Base-by-base conservation (phyloP, 345 rosid genomes). In the Passiflora organensis region DNA sequence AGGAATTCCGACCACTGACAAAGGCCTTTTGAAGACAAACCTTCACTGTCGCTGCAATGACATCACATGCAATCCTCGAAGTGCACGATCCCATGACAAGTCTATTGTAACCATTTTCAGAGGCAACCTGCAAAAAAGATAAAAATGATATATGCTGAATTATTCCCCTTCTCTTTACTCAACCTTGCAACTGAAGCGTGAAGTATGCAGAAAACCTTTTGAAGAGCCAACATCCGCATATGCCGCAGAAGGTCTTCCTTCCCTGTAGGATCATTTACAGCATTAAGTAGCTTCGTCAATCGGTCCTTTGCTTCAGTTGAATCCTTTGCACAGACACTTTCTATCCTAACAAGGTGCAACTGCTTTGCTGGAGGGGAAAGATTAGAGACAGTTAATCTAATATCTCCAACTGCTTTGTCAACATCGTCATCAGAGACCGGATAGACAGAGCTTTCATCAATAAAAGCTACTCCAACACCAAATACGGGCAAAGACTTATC, bases 51-150 rank as follows among this genome's bases (percentile, higher is more conserved):
- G 93, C 90, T 11, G 96, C 48, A 71, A 93, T 71, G 48, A 89
- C 94, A 74, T 86, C 86, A 61, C 82, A 80, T 66, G 99, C 96
- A 57, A 91, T 75, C 69, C 84, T 88, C 20, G 99, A 89, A 16
- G 83, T 84, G 76, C 89, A 88, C 0, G 82, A 61, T 65, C 96
- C 99, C 0, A 89, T 59, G 39, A 86, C 56, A 51, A 93, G 59
- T 72, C 86, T 86, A 62, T 68, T 86, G 81, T 78, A 93, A 15
- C 95, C 94, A 62, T 77, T 68, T 68, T 81, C 84, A 52, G 78
- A 67, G 15, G 96, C 96, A 70, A 77, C 73, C 96, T 91, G 64
- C 48, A 69, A 47, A 32, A 54, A 32, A 3, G 59, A 50, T 17
- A 37, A 44, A 65, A 54, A n/a, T 32, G 19, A 48, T 11, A n/a